A percentile compares a stretch with the other conserved stretches of the same genome.
phyloP scores from a whole-genome alignment of 768 basidiomycete genomes.

The Leccinum imitatum region DNA sequence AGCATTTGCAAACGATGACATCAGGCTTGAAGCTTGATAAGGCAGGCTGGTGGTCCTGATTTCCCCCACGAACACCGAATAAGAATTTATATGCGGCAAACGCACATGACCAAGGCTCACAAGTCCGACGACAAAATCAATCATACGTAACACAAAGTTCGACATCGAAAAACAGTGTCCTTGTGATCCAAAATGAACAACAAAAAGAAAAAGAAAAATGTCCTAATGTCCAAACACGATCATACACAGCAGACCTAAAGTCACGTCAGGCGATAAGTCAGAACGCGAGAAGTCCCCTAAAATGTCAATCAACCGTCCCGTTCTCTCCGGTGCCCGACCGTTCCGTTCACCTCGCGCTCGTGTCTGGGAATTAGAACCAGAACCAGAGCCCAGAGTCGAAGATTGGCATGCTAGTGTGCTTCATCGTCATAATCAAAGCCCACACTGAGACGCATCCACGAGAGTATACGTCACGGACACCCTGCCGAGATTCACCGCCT shows the following conservation, averaged over 20 bases:
- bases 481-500: conserved; percentile 17
- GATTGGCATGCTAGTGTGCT: not conserved
- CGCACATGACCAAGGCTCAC: not conserved
- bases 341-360: not conserved
- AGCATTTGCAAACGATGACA: conserved; percentile 4
- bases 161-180: not conserved
- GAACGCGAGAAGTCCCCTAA: not conserved
- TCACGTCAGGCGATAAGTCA: not conserved
- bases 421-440: not conserved
- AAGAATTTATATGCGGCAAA: not conserved
- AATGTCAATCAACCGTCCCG: not conserved
- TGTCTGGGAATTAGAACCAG: not conserved
- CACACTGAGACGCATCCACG: not conserved
- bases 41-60: not conserved
- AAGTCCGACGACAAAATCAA: conserved; percentile 12
- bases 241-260: not conserved
- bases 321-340: not conserved
- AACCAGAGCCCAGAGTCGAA: not conserved
- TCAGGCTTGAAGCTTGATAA: conserved; percentile 3
- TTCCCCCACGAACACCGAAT: not conserved
- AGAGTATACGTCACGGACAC: conserved; percentile 16
- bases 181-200: not conserved
- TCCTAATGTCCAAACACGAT: not conserved
- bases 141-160: conserved; percentile 11
- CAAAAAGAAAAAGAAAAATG: not conserved